Evolutionary conservation across 164 flowering plant species (phyloP).

Genomic region (Magnolia changhungtana): DNA sequence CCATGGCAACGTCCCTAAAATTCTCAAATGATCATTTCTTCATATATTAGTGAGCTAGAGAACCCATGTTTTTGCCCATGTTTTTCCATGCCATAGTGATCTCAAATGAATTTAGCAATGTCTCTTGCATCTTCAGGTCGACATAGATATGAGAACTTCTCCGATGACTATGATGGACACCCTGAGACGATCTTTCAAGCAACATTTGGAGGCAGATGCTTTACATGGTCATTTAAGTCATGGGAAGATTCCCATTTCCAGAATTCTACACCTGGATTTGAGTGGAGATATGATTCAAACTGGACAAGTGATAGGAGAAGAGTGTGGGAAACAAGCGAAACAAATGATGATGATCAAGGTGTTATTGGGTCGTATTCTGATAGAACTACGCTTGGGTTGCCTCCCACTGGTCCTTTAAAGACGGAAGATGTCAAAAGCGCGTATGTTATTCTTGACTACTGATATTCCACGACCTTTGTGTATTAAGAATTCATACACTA

Average conservation of each 20-base stretch:
- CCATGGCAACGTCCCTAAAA: too few relatives aligned
- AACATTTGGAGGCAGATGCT: slow-evolving; percentile 49
- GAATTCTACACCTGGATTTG: slow-evolving; percentile 43
- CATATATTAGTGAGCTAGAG: background rate
- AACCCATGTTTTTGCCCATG: background rate
- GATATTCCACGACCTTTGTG: background rate
- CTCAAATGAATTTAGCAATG: background rate
- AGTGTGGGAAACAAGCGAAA: slow-evolving; percentile 33
- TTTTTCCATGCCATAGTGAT: background rate
- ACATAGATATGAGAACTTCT: slow-evolving; percentile 23
- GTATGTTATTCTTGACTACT: slow-evolving; percentile 39
- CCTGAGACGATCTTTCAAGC: slow-evolving; percentile 48
- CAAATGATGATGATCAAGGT: slow-evolving; percentile 36
- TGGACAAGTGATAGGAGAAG: slow-evolving; percentile 29
- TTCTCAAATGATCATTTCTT: background rate
- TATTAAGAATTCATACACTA: background rate
- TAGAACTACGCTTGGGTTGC: slow-evolving; percentile 72
- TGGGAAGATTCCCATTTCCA: slow-evolving; percentile 25
- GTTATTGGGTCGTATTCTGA: slow-evolving; percentile 56
- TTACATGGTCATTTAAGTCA: slow-evolving; percentile 50
- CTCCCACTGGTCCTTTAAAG: slow-evolving; percentile 69
- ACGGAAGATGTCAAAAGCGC: slow-evolving; percentile 86
- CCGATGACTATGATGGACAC: slow-evolving; percentile 42
- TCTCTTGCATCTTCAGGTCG: slow-evolving; percentile 38
- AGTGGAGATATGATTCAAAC: slow-evolving; percentile 48